Percentiles rank a stretch among this genome's conserved stretches.
Conservation (phyloP, 2,329 filamentous ascomycete genomes). For the Delphinella strobiligena region DNA sequence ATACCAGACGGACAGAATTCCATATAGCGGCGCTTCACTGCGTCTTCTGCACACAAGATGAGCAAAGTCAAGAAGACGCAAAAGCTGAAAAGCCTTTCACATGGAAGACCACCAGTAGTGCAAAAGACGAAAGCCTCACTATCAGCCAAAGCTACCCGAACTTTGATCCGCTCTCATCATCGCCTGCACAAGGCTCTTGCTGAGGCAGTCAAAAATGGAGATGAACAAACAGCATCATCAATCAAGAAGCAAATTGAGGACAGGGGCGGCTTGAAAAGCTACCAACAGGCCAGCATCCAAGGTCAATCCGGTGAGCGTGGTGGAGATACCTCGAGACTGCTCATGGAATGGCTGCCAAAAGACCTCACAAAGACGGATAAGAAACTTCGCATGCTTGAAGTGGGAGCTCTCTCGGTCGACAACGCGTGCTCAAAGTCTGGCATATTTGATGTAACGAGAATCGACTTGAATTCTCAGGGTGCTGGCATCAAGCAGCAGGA, state of each 20-base stretch:
- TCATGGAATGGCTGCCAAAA: constrained; percentile 44
- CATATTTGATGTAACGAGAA: constrained; percentile 63
- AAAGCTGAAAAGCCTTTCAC: constrained; percentile 28
- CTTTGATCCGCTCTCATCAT: constrained; percentile 48
- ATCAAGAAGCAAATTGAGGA: constrained; percentile 39
- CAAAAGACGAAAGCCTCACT: constrained; percentile 28
- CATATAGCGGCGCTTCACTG: too few relatives aligned
- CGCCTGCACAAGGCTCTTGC: constrained; percentile 45
- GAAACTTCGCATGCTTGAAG: constrained; percentile 61
- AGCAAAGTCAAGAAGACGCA: constrained; percentile 13
- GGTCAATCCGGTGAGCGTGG: constrained; percentile 49
- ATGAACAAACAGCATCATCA: constrained; percentile 26
- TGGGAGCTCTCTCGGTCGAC: constrained; percentile 71
- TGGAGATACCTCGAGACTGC: constrained; percentile 49
- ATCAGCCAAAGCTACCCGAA: constrained; percentile 46
- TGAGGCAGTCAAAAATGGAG: constrained; percentile 34
- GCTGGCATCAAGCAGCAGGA: constrained; percentile 76
- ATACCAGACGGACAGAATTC: too few relatives aligned
- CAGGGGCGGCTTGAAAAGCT: constrained; percentile 47
- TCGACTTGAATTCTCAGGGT: constrained; percentile 82
- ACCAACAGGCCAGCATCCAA: constrained; percentile 51
- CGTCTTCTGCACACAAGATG: background rate
- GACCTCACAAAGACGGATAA: constrained; percentile 10
- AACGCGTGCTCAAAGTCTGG: constrained; percentile 72
- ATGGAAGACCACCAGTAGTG: constrained; percentile 32